Conservation (phyloP, 176 grass and related monocot species). For the Triticum turgidum region DNA sequence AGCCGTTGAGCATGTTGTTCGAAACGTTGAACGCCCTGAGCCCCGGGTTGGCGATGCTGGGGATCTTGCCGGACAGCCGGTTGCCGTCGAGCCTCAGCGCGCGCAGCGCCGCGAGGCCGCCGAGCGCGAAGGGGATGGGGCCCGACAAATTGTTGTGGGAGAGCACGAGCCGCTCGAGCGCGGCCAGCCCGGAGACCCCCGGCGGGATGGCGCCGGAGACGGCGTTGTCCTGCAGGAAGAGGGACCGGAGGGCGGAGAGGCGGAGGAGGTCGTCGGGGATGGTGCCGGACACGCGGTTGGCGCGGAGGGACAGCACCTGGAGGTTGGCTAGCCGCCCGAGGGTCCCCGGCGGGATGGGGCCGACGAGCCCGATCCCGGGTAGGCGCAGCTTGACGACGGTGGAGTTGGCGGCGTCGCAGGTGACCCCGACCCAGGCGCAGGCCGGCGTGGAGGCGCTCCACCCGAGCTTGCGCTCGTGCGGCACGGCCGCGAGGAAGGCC, state of each 20-base stretch:
- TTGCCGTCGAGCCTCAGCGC: constrained; percentile 54
- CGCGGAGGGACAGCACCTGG: constrained; percentile 67
- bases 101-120: constrained; percentile 52
- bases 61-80: constrained; percentile 60
- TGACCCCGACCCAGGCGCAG: constrained; percentile 77
- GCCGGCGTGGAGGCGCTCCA: constrained; percentile 62
- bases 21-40: constrained; percentile 68
- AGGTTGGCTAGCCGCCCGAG: constrained; percentile 52
- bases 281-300: constrained; percentile 58
- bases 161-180: constrained; percentile 66
- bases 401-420: constrained; percentile 51
- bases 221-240: constrained; percentile 65
- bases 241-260: constrained; percentile 35
- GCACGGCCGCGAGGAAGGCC: constrained; percentile 55
- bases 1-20: constrained; percentile 77
- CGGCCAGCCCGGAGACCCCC: constrained; percentile 14
- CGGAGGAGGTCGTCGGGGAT: constrained; percentile 60
- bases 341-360: constrained; percentile 53
- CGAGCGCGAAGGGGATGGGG: constrained; percentile 64
- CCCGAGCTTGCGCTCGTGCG: constrained; percentile 68
- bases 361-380: constrained; percentile 65
- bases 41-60: constrained; percentile 69
- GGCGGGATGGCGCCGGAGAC: constrained; percentile 54
- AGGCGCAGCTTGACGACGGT: constrained; percentile 56
- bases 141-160: constrained; percentile 68